A percentile compares a stretch with the other conserved stretches of the same genome.
phyloP scores from a whole-genome alignment of 768 basidiomycete genomes.

The Lentinula sp. region DNA sequence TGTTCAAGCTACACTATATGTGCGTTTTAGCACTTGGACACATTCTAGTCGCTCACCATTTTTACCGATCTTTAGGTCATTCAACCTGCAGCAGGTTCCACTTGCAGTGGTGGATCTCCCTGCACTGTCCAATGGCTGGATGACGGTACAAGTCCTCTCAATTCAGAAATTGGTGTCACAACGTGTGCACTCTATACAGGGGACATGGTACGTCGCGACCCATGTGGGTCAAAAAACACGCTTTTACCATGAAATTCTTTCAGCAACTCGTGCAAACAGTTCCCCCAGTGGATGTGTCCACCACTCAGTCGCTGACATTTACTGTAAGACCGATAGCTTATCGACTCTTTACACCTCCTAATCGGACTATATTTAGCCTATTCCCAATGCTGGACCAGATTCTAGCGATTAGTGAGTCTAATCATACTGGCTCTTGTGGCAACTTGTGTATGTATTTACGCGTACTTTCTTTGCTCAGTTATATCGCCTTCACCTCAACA shows the following conservation, averaged over 20 bases:
- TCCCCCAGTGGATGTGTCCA: slow-evolving; percentile 46
- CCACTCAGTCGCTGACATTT: slow-evolving; percentile 42
- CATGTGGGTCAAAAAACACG: background rate
- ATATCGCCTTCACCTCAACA: slow-evolving; percentile 50
- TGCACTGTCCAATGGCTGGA: slow-evolving; percentile 61
- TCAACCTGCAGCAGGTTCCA: slow-evolving; percentile 17
- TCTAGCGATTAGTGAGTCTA: slow-evolving; percentile 51
- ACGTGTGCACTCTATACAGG: slow-evolving; percentile 56
- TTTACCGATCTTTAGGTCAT: background rate
- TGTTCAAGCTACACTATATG: slow-evolving; percentile 4
- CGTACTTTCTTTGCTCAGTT: slow-evolving; percentile 31
- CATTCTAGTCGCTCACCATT: background rate
- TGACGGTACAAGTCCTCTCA: slow-evolving; percentile 46
- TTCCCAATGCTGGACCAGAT: slow-evolving; percentile 48
- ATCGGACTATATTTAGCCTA: slow-evolving; percentile 32
- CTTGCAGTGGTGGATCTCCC: slow-evolving; percentile 46
- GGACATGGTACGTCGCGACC: slow-evolving; percentile 30
- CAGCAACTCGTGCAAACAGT: slow-evolving; percentile 58
- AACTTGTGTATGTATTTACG: slow-evolving; percentile 3
- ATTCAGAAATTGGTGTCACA: slow-evolving; percentile 44
- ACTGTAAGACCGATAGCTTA: slow-evolving; percentile 33
- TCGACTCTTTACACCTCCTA: background rate
- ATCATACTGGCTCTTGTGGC: background rate
- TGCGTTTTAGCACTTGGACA: background rate
- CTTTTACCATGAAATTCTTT: background rate